Base-by-base conservation (phyloP, 1,139 yeast genomes). In the Lodderomyces parapsilosis region DNA sequence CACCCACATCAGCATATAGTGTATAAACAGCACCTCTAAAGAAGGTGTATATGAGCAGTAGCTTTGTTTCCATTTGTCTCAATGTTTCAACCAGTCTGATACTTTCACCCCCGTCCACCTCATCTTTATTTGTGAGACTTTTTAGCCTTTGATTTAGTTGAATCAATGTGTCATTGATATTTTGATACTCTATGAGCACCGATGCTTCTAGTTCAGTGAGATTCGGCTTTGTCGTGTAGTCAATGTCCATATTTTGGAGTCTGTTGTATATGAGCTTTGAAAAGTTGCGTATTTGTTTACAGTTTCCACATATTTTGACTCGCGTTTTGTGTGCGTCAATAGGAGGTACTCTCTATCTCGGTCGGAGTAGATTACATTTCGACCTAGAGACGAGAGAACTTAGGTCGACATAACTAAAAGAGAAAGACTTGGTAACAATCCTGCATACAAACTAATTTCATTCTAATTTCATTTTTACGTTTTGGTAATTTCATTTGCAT, bases 1-100 rank as follows among this genome's bases (percentile, higher is more conserved):
- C 42, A 11, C 35, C 45, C 15, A 54, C 54, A 22, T 50, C 42
- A 3, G 44, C 46, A 22, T 41, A 78, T 49, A 76, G 59, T 5
- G 83, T 77, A 56, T 83, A 83, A 1, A 83, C 88, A 13, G 89
- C 84, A 6, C 86, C 83, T 51, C 82, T 81, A 65, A 83, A 80
- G 36, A 81, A 61, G 0, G 88, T 83, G 43, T 84, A 80, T 3
- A 83, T 80, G 45, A 83, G 62, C 1, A 83, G 82, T n/a, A 83
- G 67, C 49, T 81, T 80, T 49, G 77, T 72, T 57, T 84, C 90
- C 41, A 84, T 65, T 36, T 71, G 76, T 35, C 87, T 64, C 52
- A 83, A 57, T 48, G 76, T 77, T 35, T 71, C 76, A 38, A 76
- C 60, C 36, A 79, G 61, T 38, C 66, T 67, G 31, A 58, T 58